Evolutionary conservation across 2,329 filamentous ascomycete genomes (phyloP), one percentile per base, ranked within the genome.

Genomic region (Neopestalotiopsis clavispora): DNA sequence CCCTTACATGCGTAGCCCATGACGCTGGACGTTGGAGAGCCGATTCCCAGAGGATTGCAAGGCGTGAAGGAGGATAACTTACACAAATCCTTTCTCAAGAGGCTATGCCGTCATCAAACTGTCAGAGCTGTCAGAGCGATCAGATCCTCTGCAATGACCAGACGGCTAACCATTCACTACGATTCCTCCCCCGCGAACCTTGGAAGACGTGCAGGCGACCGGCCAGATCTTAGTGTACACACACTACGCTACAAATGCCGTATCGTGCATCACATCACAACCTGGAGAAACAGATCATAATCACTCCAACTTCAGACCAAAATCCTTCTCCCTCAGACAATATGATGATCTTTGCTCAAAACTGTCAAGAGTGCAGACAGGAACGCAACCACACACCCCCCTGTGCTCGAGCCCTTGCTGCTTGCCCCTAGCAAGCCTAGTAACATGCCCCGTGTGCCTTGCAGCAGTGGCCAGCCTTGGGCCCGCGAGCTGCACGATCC

Each of bases 381-480:
- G 57, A 59, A 10, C n/a, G n/a, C 4, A 52, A 20, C n/a, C n/a
- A n/a, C n/a, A 28, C 23, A 28, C 45, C 20, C 45, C 45, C 45
- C 17, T 52, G 45, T 38, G 34, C 34, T 38, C 34, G 34, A 38
- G 34, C 34, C 34, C 34, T n/a, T 17, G 14, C n/a, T 52, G 17
- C 45, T n/a, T 52, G 5, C 30, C 59, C 59, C 23, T 28, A 28
- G 23, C 23, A 28, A 28, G 23, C 23, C 23, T 28, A 28, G 23
- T 28, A 4, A 28, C 23, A 28, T 28, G 23, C 23, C 23, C 59
- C 34, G 40, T 64, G 59, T 62, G 64, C 64, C 56, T 59, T 67
- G 65, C 52, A 67, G 65, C 23, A 49, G 56, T n/a, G 45, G 45
- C 45, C 45, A 52, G 13, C 52, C 34, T 30, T n/a, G 40, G 65